Evolutionary conservation across 306 rosid genomes (phyloP).

Genomic region (Quercus wislizeni): DNA sequence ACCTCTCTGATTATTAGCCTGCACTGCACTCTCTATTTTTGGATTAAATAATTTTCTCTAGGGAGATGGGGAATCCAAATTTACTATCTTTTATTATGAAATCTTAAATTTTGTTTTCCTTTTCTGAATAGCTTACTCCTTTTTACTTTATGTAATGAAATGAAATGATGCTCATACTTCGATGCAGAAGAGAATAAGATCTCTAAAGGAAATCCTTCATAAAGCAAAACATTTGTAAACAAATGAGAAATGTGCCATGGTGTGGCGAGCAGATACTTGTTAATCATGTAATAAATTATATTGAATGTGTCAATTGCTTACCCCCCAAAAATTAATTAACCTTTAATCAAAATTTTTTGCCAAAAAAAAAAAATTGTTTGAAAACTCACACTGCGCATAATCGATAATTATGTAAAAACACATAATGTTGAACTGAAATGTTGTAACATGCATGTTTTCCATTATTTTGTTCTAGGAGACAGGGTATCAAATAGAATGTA

Average conservation of each 20-base stretch:
- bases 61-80: conserved; percentile 41
- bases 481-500: no score
- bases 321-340: no score
- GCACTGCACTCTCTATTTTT: conserved; percentile 30
- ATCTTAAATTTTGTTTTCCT: background rate
- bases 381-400: no score
- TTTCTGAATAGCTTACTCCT: conserved; percentile 11
- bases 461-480: no score
- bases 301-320: no score
- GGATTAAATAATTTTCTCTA: conserved; percentile 32
- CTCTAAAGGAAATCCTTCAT: conserved; percentile 1
- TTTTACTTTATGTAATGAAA: conserved; percentile 15
- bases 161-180: conserved; percentile 53
- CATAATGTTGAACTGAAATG: no score
- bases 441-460: no score
- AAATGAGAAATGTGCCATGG: background rate
- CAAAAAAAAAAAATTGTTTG: no score
- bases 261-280: no score
- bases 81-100: conserved; percentile 18
- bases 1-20: conserved; percentile 48
- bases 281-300: no score
- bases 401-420: no score
- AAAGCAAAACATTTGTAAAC: background rate
- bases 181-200: conserved; percentile 28
- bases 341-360: no score